A percentile compares a stretch with the other conserved stretches of the same genome.
phyloP scores from a whole-genome alignment of 2,329 filamentous ascomycete genomes.

The Daldinia eschscholtzii region DNA sequence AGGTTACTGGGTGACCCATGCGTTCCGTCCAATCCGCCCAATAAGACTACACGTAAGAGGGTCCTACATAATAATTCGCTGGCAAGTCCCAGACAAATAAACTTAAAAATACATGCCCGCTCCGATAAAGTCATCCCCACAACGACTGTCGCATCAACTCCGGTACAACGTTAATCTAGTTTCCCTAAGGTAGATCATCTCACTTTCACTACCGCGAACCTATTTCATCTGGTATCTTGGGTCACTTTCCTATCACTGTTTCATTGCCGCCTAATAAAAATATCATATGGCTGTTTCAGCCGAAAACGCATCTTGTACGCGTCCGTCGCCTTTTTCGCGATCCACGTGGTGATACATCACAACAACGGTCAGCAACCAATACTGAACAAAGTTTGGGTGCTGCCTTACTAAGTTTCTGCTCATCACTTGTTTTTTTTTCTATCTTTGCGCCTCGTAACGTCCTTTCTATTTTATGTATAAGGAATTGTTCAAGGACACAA shows the following conservation, averaged over 20 bases:
- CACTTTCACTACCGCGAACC: conserved; percentile 15
- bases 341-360: conserved; percentile 34
- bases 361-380: conserved; percentile 24
- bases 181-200: background rate
- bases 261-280: conserved; percentile 1
- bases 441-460: conserved; percentile 27
- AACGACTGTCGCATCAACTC: conserved; percentile 19
- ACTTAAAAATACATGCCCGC: conserved; percentile 2
- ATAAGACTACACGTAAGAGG: background rate
- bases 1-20: background rate
- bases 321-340: conserved; percentile 29
- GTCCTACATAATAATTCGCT: background rate
- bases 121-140: conserved; percentile 7
- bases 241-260: background rate
- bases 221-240: conserved; percentile 5
- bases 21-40: background rate
- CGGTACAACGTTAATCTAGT: conserved; percentile 28
- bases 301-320: conserved; percentile 5
- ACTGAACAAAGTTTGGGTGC: conserved; percentile 30
- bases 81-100: background rate
- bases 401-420: conserved; percentile 32
- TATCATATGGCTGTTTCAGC: conserved; percentile 20
- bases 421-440: conserved; percentile 17
- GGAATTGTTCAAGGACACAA: conserved; percentile 14
- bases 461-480: conserved; percentile 13